Conservation (phyloP, 164 flowering plant species). For the Houttuynia cordata region DNA sequence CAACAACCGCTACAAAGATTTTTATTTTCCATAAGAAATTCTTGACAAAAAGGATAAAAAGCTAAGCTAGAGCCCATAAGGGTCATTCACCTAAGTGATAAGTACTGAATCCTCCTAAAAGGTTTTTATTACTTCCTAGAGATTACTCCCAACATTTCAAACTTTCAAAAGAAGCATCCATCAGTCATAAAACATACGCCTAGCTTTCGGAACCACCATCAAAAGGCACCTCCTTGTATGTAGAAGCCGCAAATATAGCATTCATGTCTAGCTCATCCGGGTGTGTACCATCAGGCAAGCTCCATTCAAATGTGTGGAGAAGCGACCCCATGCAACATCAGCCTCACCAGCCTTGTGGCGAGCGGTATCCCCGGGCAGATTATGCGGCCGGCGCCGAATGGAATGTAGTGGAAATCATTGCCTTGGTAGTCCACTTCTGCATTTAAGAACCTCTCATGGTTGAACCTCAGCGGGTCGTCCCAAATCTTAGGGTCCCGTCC, state of each 20-base stretch:
- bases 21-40: too few relatives aligned
- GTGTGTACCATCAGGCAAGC: slow-evolving; percentile 8
- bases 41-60: too few relatives aligned
- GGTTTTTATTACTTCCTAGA: too few relatives aligned
- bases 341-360: slow-evolving; percentile 9
- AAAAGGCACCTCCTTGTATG: too few relatives aligned
- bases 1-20: too few relatives aligned
- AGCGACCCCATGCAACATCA: slow-evolving; percentile 12
- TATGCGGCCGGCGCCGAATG: slow-evolving; percentile 11
- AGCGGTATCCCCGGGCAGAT: slow-evolving; percentile 21
- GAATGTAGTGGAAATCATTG: slow-evolving; percentile 12
- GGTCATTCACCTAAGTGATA: too few relatives aligned
- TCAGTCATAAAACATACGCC: too few relatives aligned
- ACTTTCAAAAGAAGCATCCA: too few relatives aligned
- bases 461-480: slow-evolving; percentile 12
- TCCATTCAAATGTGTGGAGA: slow-evolving; percentile 17
- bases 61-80: too few relatives aligned
- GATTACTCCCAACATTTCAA: too few relatives aligned
- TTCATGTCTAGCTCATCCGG: slow-evolving; percentile 14
- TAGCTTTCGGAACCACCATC: too few relatives aligned
- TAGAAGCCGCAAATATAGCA: slow-evolving; percentile 19
- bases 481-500: slow-evolving; percentile 16
- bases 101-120: too few relatives aligned
- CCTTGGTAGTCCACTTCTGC: slow-evolving; percentile 19
- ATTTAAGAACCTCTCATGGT: slow-evolving; percentile 18